These are phyloP conservation scores for Glycine latifolia DNA, from an alignment of 306 rosid genomes.

Conservation along the genomic window DNA sequence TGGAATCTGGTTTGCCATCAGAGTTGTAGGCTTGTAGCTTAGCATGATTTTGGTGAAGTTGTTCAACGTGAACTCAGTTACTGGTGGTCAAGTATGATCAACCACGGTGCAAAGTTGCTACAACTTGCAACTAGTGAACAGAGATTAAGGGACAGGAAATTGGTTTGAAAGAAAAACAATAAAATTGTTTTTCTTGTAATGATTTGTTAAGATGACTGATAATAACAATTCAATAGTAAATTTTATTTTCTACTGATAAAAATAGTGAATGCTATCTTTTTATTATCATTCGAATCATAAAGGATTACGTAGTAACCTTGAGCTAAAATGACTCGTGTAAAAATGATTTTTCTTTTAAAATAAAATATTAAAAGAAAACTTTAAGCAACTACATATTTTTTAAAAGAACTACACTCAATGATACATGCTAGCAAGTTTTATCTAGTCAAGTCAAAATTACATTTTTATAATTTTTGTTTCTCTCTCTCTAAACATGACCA, in stretches of 20 bases:
- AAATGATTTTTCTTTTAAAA: not conserved
- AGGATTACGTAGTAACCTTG: not conserved
- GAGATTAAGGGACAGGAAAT: not conserved
- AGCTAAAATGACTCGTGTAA: not conserved
- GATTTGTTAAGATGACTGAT: not conserved
- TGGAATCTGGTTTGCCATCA: not conserved
- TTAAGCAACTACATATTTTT: not conserved
- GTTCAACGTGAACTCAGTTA: not conserved
- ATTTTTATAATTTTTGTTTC: not conserved
- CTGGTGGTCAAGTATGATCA: not conserved
- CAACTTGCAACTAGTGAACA: not conserved
- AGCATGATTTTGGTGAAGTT: constrained; percentile 4
- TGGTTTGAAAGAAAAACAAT: not conserved
- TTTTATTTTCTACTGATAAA: no score
- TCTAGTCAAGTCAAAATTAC: not conserved
- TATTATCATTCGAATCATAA: not conserved
- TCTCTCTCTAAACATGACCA: no score
- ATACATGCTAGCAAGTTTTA: not conserved
- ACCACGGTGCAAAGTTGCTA: not conserved
- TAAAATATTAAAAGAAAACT: not conserved
- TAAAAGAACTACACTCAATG: no score
- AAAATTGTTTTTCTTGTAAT: not conserved
- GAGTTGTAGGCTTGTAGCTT: not conserved
- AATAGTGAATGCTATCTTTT: no score
- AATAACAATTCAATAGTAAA: not conserved